Evolutionary conservation across 345 rosid genomes (phyloP).

Genomic region (Syzygium aromaticum): DNA sequence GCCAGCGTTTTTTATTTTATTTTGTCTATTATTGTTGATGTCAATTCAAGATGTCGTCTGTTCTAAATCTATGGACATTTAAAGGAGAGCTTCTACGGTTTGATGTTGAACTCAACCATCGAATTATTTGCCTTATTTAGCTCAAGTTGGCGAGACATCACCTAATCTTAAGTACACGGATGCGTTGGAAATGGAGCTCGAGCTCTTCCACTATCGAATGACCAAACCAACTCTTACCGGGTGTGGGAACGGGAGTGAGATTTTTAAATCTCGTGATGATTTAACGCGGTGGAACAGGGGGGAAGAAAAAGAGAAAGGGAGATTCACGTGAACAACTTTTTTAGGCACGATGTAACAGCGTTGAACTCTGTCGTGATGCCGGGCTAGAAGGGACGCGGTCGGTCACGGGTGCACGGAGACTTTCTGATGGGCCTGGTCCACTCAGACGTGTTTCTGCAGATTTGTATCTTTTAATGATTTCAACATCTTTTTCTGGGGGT

Average conservation of each 20-base stretch:
- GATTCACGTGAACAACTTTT: slow-evolving; percentile 5
- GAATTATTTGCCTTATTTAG: not conserved
- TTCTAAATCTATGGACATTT: not conserved
- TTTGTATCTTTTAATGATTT: not conserved
- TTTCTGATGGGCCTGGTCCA: slow-evolving; percentile 2
- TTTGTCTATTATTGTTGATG: not conserved
- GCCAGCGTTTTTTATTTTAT: not conserved
- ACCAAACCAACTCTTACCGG: too few relatives aligned
- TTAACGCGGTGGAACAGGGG: not conserved
- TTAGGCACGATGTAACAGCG: not conserved
- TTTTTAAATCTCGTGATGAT: too few relatives aligned
- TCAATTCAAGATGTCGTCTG: not conserved
- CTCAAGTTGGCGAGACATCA: not conserved
- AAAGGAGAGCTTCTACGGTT: not conserved
- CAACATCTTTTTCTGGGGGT: not conserved
- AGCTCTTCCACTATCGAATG: too few relatives aligned
- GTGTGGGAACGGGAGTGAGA: too few relatives aligned
- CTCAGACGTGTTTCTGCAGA: not conserved
- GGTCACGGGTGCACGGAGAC: slow-evolving; percentile 30
- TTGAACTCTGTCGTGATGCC: not conserved
- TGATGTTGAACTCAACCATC: not conserved
- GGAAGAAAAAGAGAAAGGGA: not conserved
- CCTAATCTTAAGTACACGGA: not conserved
- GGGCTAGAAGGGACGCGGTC: slow-evolving; percentile 9
- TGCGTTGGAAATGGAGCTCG: not conserved